Evolutionary conservation across 106 monocot species (phyloP), one percentile per base, ranked within the genome.

Genomic region (Alisma plantagoaquatica): DNA sequence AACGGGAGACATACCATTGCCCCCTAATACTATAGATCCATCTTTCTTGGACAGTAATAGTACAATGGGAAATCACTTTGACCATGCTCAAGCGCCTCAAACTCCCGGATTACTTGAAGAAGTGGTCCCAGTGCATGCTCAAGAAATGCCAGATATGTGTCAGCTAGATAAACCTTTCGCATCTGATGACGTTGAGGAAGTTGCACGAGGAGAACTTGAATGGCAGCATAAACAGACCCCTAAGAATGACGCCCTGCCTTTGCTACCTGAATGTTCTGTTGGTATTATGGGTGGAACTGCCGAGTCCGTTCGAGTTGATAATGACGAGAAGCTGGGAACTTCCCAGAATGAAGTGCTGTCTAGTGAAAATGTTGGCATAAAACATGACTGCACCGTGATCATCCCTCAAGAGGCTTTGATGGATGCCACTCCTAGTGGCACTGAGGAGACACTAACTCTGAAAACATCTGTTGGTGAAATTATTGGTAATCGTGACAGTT

Each of bases 41-140:
- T 64, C 43, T 19, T 44, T 25, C 29, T 49, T 41, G 55, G 50
- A 18, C 2, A 16, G 43, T 66, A 63, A 69, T 38, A 54, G 54
- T 49, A 41, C 47, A 48, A 47, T 73, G 15, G 54, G 74, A 12
- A 72, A 63, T 35, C 54, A 75, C 25, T 30, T 53, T 70, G 83
- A 81, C 30, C 66, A 49, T 47, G 70, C 77, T 43, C 79, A 84
- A 49, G 77, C 75, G 64, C 94, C 88, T 38, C 69, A 73, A 18
- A 84, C 84, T 59, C 84, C 94, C 61, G 83, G 74, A n/a, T 72
- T 93, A 42, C 54, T 87, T 46, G 87, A 73, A 53, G 81, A 83
- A 61, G 73, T 70, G n/a, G 71, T 66, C 33, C 64, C 65, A 51
- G 74, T 75, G 27, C 73, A 51, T 51, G 38, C 70, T 38, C 79